phyloP scores from a whole-genome alignment of 169 alveolate species.

The Cryptosporidium meleagridis region DNA sequence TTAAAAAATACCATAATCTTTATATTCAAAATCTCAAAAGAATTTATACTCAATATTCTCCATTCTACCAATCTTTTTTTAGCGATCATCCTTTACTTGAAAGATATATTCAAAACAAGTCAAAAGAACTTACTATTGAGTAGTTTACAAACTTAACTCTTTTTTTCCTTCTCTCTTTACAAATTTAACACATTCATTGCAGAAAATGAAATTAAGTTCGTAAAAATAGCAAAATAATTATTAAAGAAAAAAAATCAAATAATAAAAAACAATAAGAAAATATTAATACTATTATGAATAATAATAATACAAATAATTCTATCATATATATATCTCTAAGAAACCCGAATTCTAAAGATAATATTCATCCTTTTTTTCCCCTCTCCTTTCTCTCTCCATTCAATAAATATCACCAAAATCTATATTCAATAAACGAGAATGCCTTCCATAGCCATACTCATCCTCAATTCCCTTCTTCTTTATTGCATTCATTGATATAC shows the following conservation, averaged over 20 bases:
- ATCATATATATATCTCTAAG: not conserved
- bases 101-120: constrained; percentile 13
- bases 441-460: not conserved
- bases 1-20: constrained; percentile 33
- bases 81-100: constrained; percentile 8
- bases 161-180: not conserved
- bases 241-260: too few relatives aligned
- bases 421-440: constrained; percentile 43
- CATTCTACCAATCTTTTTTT: constrained; percentile 5
- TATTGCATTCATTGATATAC: not conserved
- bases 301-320: not conserved
- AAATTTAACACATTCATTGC: too few relatives aligned
- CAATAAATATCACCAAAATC: constrained; percentile 47
- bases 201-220: too few relatives aligned
- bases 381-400: not conserved
- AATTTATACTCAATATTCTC: constrained; percentile 13
- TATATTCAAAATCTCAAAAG: constrained; percentile 31
- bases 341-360: too few relatives aligned
- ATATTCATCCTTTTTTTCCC: too few relatives aligned
- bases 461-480: not conserved
- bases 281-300: not conserved
- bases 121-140: constrained; percentile 16
- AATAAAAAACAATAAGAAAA: not conserved
- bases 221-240: not conserved
- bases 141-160: not conserved